Percentiles rank a stretch among this genome's conserved stretches.
Evolutionary conservation across 108 stramenopile genomes (phyloP).

Genomic region (Bacterosira constricta): DNA sequence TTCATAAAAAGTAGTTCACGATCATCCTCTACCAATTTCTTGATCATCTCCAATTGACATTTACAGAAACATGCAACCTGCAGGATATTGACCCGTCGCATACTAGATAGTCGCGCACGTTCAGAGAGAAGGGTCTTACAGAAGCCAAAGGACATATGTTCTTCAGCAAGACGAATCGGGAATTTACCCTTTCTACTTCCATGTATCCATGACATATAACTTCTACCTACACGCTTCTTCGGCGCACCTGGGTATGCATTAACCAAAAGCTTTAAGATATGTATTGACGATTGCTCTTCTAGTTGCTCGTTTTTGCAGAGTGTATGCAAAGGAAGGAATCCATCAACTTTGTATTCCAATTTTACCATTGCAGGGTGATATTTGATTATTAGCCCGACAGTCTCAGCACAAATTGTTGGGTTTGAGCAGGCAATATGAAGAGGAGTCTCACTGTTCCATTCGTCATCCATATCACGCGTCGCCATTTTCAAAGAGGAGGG

Average conservation of each 20-base stretch:
- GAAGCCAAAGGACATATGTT: constrained; percentile 2
- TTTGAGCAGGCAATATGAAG: constrained; percentile 6
- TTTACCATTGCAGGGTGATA: background rate
- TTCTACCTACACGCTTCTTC: background rate
- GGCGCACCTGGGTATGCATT: background rate
- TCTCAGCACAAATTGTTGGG: background rate
- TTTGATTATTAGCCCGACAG: background rate
- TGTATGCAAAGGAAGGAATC: constrained; percentile 9
- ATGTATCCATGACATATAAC: too few species aligned
- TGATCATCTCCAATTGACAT: background rate
- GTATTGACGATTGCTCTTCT: constrained; percentile 3
- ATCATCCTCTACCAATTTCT: background rate
- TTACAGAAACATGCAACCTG: background rate
- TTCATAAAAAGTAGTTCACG: background rate
- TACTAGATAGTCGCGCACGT: background rate
- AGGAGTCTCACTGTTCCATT: background rate
- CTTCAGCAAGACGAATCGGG: background rate
- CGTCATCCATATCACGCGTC: background rate
- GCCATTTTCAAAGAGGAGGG: background rate
- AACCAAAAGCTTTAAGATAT: background rate
- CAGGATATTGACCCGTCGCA: background rate
- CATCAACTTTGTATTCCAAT: background rate
- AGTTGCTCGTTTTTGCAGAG: background rate
- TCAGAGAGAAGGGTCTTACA: background rate
- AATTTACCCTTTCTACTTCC: background rate